Conservation (phyloP, 495 filamentous ascomycete species). For the Podospora anserina region DNA sequence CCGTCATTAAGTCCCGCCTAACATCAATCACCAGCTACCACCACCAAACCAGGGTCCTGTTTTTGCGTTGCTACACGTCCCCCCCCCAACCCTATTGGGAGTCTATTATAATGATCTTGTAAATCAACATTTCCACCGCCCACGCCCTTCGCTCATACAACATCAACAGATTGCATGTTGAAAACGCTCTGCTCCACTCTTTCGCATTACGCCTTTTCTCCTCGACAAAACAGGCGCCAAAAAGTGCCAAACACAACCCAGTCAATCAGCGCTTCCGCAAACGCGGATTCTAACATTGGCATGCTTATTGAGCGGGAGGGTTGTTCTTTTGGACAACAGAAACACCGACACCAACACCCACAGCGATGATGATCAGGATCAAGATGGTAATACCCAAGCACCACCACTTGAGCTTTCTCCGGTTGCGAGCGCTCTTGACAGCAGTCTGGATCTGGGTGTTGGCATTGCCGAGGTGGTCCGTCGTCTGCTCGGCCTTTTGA, state of each 20-base stretch:
- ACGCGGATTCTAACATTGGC: background rate
- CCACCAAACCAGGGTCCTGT: background rate
- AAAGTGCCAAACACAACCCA: background rate
- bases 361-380: constrained; percentile 51
- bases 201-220: background rate
- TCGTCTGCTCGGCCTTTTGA: constrained; percentile 53
- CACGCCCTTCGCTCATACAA: background rate
- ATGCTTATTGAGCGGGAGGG: background rate
- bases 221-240: background rate
- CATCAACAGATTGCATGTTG: background rate
- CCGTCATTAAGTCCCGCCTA: background rate
- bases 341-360: constrained; percentile 47
- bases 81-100: background rate
- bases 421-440: constrained; percentile 53
- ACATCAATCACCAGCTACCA: background rate
- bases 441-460: constrained; percentile 61
- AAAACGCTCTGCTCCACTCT: background rate
- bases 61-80: background rate
- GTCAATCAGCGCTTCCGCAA: background rate
- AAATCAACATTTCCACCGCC: background rate
- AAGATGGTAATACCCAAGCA: constrained; percentile 58
- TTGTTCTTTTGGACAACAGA: constrained; percentile 14
- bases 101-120: background rate
- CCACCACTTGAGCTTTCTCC: constrained; percentile 70
- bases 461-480: constrained; percentile 55